phyloP scores from a whole-genome alignment of 208 protist species.

The Acanthamoeba healyi region DNA sequence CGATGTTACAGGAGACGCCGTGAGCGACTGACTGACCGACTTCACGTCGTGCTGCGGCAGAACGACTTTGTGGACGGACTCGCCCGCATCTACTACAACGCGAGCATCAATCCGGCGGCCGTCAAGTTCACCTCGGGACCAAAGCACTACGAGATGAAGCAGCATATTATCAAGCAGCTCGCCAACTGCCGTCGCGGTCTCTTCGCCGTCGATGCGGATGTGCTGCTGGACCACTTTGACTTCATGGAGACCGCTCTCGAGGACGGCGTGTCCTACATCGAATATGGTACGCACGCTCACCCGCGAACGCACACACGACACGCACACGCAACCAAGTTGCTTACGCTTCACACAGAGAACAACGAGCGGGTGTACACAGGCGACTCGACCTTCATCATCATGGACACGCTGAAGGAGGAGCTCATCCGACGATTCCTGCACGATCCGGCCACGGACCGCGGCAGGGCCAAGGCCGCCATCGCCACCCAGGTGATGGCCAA shows the following conservation, averaged over 20 bases:
- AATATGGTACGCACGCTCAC: background rate
- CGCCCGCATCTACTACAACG: background rate
- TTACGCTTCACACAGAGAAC: background rate
- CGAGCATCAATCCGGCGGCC: background rate
- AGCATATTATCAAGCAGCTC: background rate
- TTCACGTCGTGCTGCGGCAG: background rate
- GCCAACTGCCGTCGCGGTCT: background rate
- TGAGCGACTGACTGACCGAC: background rate
- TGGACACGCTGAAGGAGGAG: conserved; percentile 17
- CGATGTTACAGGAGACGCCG: background rate
- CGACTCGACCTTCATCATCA: background rate
- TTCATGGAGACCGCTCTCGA: conserved; percentile 49
- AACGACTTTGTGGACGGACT: background rate
- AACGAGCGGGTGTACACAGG: background rate
- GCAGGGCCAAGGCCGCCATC: background rate
- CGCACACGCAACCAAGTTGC: background rate
- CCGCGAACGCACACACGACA: background rate
- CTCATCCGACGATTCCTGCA: background rate
- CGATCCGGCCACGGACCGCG: background rate
- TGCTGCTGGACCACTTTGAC: conserved; percentile 27
- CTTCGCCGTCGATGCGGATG: background rate
- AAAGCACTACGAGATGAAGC: background rate
- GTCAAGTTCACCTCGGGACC: background rate
- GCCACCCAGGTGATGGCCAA: background rate
- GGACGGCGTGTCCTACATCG: conserved; percentile 14